Evolutionary conservation across 2,329 filamentous ascomycete genomes (phyloP).

Genomic region (Xylaria arbuscula): DNA sequence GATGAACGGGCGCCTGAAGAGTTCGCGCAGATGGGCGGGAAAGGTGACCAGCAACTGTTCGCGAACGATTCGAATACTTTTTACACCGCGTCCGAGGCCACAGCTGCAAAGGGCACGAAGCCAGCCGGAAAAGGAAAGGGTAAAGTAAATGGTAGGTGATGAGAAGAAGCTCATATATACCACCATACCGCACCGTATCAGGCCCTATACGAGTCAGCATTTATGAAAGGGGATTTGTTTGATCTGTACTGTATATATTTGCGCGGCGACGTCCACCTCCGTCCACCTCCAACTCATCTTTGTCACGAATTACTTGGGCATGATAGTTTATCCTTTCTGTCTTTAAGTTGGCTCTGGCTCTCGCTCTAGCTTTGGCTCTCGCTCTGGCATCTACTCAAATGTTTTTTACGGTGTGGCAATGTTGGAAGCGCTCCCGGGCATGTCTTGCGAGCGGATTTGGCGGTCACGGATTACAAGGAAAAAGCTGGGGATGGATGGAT

Average conservation of each 20-base stretch:
- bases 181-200: not conserved
- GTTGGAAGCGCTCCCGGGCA: slow-evolving; percentile 4
- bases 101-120: slow-evolving; percentile 46
- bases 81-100: slow-evolving; percentile 58
- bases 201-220: not conserved
- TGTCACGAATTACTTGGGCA: slow-evolving; percentile 7
- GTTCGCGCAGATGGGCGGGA: slow-evolving; percentile 86
- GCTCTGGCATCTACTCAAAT: not conserved
- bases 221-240: not conserved
- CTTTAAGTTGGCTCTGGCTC: slow-evolving; percentile 5
- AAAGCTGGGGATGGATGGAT: slow-evolving; percentile 15
- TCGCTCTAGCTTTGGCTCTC: not conserved
- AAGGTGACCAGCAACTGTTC: slow-evolving; percentile 84
- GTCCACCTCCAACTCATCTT: not conserved
- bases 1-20: slow-evolving; percentile 75
- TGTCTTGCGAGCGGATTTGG: not conserved
- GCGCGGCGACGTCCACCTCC: slow-evolving; percentile 24
- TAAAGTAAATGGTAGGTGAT: slow-evolving; percentile 40
- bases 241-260: slow-evolving; percentile 35
- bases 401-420: slow-evolving; percentile 4
- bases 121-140: slow-evolving; percentile 44
- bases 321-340: not conserved
- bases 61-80: slow-evolving; percentile 68
- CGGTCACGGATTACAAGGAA: slow-evolving; percentile 11
- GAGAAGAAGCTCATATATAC: slow-evolving; percentile 3